phyloP scores from a whole-genome alignment of 768 basidiomycete genomes.

The Coprinopsis marcescibilis region DNA sequence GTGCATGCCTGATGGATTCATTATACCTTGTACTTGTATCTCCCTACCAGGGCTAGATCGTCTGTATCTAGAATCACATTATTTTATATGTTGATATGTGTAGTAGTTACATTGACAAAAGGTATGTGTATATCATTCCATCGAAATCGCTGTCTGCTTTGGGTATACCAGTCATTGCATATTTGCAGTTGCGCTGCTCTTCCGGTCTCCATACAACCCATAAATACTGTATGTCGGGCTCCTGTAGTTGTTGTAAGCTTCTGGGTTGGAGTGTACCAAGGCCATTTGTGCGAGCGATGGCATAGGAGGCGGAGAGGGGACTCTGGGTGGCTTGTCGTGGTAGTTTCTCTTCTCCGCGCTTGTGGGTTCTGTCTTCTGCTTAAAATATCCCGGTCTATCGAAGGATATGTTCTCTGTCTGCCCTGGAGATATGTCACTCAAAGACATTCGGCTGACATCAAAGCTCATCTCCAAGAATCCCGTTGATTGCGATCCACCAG shows the following conservation, averaged over 20 bases:
- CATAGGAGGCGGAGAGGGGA: slow-evolving; percentile 72
- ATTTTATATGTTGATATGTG: no score
- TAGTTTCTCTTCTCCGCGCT: slow-evolving; percentile 22
- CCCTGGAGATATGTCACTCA: slow-evolving; percentile 11
- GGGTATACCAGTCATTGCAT: no score
- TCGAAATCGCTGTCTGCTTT: no score
- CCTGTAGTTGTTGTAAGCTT: slow-evolving; percentile 59
- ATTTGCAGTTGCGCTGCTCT: slow-evolving; percentile 34
- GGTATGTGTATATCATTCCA: no score
- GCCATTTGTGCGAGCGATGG: slow-evolving; percentile 78
- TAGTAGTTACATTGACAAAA: no score
- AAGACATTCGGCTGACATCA: slow-evolving; percentile 29
- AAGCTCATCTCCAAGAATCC: slow-evolving; percentile 57
- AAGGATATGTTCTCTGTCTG: not conserved
- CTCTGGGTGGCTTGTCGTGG: slow-evolving; percentile 65
- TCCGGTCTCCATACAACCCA: slow-evolving; percentile 65
- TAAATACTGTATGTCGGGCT: slow-evolving; percentile 84
- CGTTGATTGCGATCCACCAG: not conserved
- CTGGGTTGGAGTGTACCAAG: slow-evolving; percentile 54
- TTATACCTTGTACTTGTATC: no score
- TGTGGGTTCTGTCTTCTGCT: not conserved
- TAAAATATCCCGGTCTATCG: not conserved
- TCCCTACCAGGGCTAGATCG: no score
- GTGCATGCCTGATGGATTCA: no score
- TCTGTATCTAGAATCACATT: no score